Base-by-base conservation (phyloP, 805 yeast genomes). In the Metschnikowia similis region DNA sequence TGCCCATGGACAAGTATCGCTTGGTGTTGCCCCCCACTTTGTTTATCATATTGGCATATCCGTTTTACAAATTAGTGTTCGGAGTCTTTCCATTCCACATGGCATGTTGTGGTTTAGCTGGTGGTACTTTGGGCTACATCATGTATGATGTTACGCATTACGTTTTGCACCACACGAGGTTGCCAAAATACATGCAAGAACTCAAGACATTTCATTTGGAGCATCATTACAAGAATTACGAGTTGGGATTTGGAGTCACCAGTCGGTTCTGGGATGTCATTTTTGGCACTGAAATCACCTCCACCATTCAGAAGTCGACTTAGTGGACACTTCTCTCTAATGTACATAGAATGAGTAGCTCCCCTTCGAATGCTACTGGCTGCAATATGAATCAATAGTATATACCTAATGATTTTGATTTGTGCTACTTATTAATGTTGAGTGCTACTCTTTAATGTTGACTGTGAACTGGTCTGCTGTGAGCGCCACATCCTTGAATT, bases 201-300 rank as follows among this genome's bases (percentile, higher is more conserved):
- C 74, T 89, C 63, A 94, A 94, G 70, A 88, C 87, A 45, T 85
- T 89, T 66, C 99, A 94, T 68, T 79, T 94, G 70, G 98, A 92
- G 67, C 99, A 94, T 70, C 99, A 94, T 66, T 94, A 94, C 76
- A 91, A 92, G 75, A 92, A 94, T 71, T 94, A 89, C 69, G 96
- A 95, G 70, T 73, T 91, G 59, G 99, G 98, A 1, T 94, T 91
- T 60, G 99, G 99, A 58, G 98, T 94, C 55, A 89, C 98, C 30
- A 80, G 90, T 54, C 83, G 81, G 71, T 89, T 89, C 70, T 94
- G 99, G 99, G 99, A 94, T 68, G 79, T 71, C 28, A 88, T 94
- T 9, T 94, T 94, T 66, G 88, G 87, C 51, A 92, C 98, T 37
- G 85, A 83, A 56, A 74, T 89, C 61, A 76, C 79, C 41, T 72